phyloP scores from a whole-genome alignment of 169 alveolate species.

The Cryptosporidium tyzzeri region DNA sequence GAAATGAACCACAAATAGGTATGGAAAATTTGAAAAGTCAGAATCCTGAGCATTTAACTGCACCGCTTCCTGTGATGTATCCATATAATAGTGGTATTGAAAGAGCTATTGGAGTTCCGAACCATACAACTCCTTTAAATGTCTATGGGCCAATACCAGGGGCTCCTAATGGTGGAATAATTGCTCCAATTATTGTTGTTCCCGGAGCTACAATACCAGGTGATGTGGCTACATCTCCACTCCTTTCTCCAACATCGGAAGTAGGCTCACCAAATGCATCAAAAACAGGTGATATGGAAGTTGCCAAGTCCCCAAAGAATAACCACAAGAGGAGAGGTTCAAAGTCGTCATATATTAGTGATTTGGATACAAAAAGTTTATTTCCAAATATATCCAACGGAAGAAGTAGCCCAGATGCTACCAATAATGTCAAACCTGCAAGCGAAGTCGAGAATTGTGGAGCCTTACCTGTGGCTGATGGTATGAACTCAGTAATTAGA shows the following conservation, averaged over 20 bases:
- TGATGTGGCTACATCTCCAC: not conserved
- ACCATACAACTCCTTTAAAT: not conserved
- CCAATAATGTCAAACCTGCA: not conserved
- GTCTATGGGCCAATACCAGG: constrained; percentile 12
- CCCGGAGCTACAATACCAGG: constrained; percentile 1
- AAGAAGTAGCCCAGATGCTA: not conserved
- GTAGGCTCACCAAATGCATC: not conserved
- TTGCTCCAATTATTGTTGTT: constrained; percentile 24
- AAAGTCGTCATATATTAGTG: not conserved
- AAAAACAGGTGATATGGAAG: not conserved
- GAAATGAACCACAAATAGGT: not conserved
- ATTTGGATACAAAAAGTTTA: not conserved
- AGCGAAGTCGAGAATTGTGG: not conserved
- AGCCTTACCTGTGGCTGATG: not conserved
- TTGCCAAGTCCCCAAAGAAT: not conserved
- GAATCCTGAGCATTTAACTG: not conserved
- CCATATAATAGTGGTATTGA: not conserved
- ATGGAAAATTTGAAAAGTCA: not conserved
- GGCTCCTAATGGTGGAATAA: constrained; percentile 9
- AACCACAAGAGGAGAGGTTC: not conserved
- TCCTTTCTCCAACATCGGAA: not conserved
- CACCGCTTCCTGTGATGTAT: constrained; percentile 11
- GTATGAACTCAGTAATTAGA: not conserved
- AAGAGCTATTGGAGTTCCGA: constrained; percentile 19
- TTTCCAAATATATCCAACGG: not conserved